Conservation (phyloP, 2,329 filamentous ascomycete genomes). For the Claviceps capensis region DNA sequence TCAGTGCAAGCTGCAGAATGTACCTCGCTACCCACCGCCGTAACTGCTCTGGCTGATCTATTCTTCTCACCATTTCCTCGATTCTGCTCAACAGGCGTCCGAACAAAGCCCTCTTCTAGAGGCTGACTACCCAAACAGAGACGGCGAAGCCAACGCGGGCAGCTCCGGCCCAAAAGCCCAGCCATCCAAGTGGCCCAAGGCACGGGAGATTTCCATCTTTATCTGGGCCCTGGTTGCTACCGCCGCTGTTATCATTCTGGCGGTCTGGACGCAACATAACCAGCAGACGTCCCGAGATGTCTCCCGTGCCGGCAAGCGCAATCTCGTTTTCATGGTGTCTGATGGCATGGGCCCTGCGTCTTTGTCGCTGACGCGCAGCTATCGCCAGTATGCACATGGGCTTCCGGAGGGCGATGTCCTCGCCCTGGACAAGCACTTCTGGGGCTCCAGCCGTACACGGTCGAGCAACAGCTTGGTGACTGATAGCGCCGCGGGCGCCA, state of each 20-base stretch:
- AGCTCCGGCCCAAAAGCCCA: slow-evolving; percentile 55
- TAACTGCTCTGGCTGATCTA: not conserved
- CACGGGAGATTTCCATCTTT: slow-evolving; percentile 5
- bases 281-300: slow-evolving; percentile 29
- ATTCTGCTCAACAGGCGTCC: slow-evolving; percentile 1
- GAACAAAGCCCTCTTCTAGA: slow-evolving; percentile 4
- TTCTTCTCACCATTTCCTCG: not conserved
- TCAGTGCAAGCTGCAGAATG: not conserved
- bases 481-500: slow-evolving; percentile 92
- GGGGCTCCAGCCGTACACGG: slow-evolving; percentile 78
- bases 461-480: slow-evolving; percentile 79
- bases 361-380: slow-evolving; percentile 74
- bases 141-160: slow-evolving; percentile 64
- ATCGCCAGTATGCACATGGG: slow-evolving; percentile 61
- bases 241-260: slow-evolving; percentile 3
- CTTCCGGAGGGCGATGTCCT: slow-evolving; percentile 66
- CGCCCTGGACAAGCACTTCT: slow-evolving; percentile 73
- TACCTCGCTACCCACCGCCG: not conserved
- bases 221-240: slow-evolving; percentile 4
- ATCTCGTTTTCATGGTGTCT: slow-evolving; percentile 97
- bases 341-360: slow-evolving; percentile 97
- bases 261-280: slow-evolving; percentile 60
- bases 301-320: slow-evolving; percentile 55
- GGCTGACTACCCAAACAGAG: not conserved
- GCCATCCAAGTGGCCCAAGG: slow-evolving; percentile 35